Percentiles rank a stretch among this genome's conserved stretches.
These are phyloP conservation scores for Euptelea pleiosperma DNA, from an alignment of 164 flowering plant genomes.

Conservation along the genomic window DNA sequence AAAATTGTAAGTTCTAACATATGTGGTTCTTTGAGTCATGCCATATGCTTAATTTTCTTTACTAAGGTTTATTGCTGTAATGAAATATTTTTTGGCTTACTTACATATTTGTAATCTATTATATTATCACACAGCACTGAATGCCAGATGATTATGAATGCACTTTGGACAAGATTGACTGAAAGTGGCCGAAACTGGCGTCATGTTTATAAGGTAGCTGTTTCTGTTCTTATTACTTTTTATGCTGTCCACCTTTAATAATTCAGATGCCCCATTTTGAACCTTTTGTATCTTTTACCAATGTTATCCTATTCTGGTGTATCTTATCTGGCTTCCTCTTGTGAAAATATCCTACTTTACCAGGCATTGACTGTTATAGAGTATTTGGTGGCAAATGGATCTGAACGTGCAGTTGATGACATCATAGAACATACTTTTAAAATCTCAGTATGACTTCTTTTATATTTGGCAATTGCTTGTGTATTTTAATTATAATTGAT, in stretches of 20 bases:
- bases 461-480: not conserved
- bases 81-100: slow-evolving; percentile 7
- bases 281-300: not conserved
- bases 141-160: slow-evolving; percentile 90
- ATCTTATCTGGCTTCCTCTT: slow-evolving; percentile 7
- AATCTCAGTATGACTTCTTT: slow-evolving; percentile 59
- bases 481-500: not conserved
- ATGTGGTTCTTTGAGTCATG: not conserved
- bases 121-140: slow-evolving; percentile 62
- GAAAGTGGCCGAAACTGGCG: slow-evolving; percentile 97
- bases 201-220: slow-evolving; percentile 82
- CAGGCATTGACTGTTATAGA: slow-evolving; percentile 96
- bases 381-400: slow-evolving; percentile 89
- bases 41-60: not conserved
- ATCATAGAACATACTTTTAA: slow-evolving; percentile 90
- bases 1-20: slow-evolving; percentile 57
- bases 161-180: slow-evolving; percentile 82
- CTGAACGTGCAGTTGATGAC: slow-evolving; percentile 98
- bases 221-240: not conserved
- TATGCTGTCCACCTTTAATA: not conserved
- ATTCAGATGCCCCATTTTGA: not conserved
- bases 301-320: no score
- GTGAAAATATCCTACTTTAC: slow-evolving; percentile 5
- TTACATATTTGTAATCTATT: not conserved
- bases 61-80: not conserved